Base-by-base conservation (phyloP, 192 early-diverging fungal species). In the Linnemannia schmuckeri region DNA sequence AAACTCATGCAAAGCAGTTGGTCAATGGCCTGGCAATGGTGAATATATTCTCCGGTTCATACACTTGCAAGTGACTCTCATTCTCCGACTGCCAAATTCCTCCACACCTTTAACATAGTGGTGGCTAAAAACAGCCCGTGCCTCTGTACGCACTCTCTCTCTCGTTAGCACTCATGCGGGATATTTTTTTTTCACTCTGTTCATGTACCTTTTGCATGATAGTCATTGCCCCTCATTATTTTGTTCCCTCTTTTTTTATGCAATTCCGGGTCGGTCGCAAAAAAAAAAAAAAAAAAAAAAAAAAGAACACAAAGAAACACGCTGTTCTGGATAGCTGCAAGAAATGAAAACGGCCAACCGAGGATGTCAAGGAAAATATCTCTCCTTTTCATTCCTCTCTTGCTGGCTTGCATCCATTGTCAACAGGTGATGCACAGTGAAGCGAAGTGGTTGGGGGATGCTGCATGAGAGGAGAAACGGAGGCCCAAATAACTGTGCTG, bases 121-220 rank as follows among this genome's bases (percentile, higher is more conserved):
- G 61, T 15, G 61, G 61, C 30, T 66, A 66, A 66, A 35, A 66
- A 66, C 30, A 66, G 61, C 61, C 61, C 61, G 61, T 66, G 61
- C 61, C 61, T 33, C 30, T 33, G 10, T 52, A 22, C 49, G 20
- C 49, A 5, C 17, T 20, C 49, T 52, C 44, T 12, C 42, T 44
- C 10, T 44, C 42, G 6, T 12, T 44, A 12, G 6, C 42, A 22
- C 49, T 52, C 27, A 15, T 33, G 61, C 9, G 61, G 61, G 61
- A 66, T 66, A 66, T 66, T 66, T 66, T 35, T 63, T 33, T 27
- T 2, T n/a, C 55, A 9, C 37, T 37, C 55, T 66, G 27, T 33
- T 33, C 6, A 66, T 66, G 30, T 66, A 66, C 30, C 61, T 33
- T 35, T 12, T 3, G 1, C 30, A 30, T 2, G 30, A 10, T 66